A percentile compares a stretch with the other conserved stretches of the same genome.
Conservation (phyloP, 805 yeast species). For the Debaryomyces castellii region DNA sequence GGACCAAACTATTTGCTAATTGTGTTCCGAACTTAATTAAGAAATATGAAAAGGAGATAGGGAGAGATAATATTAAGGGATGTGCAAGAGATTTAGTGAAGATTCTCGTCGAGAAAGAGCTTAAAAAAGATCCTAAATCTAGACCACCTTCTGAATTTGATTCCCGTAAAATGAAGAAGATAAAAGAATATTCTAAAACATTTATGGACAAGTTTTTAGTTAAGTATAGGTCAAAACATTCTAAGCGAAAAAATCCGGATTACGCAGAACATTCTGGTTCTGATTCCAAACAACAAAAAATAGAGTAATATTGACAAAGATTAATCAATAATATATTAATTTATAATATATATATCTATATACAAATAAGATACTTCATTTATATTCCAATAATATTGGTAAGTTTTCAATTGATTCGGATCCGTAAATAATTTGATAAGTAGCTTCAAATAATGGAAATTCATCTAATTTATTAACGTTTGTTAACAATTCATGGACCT, state of each 20-base stretch:
- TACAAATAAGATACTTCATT: background rate
- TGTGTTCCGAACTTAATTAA: constrained; percentile 78
- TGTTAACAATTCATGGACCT: constrained; percentile 81
- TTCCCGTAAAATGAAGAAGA: constrained; percentile 65
- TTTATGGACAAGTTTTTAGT: constrained; percentile 68
- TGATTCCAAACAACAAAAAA: background rate
- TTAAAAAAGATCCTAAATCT: constrained; percentile 36
- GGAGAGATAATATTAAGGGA: constrained; percentile 69
- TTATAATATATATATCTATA: background rate
- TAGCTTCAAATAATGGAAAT: constrained; percentile 79
- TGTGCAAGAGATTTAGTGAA: constrained; percentile 80
- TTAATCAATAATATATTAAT: background rate
- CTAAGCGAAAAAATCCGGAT: constrained; percentile 8
- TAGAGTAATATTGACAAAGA: background rate
- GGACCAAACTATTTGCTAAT: constrained; percentile 60
- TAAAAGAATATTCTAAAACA: constrained; percentile 58
- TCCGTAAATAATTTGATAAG: constrained; percentile 81
- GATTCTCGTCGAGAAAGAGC: constrained; percentile 66
- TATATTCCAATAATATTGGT: constrained; percentile 61
- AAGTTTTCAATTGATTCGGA: constrained; percentile 70
- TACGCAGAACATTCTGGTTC: background rate
- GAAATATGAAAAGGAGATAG: constrained; percentile 63
- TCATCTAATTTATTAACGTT: constrained; percentile 55
- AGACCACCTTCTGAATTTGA: constrained; percentile 57
- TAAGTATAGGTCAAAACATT: constrained; percentile 45